phyloP scores from a whole-genome alignment of 768 basidiomycete species.

The Tephrocybe sp. region DNA sequence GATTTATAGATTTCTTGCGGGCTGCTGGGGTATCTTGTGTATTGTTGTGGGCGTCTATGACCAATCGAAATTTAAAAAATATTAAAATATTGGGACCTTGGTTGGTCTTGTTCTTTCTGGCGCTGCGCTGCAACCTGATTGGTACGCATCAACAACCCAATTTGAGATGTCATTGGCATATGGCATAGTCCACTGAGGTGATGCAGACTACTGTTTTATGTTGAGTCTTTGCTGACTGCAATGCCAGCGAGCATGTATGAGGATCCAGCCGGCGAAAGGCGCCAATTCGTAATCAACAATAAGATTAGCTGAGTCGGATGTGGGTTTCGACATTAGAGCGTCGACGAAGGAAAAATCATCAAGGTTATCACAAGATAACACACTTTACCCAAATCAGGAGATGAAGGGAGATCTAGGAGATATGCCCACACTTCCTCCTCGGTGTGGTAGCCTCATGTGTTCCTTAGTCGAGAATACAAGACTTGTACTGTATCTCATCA shows the following conservation, averaged over 20 bases:
- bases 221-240: too few relatives aligned
- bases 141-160: background rate
- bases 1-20: background rate
- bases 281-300: too few relatives aligned
- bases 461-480: slow-evolving; percentile 4
- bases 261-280: too few relatives aligned
- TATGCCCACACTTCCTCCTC: background rate
- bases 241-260: too few relatives aligned
- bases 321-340: background rate
- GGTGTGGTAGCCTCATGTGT: slow-evolving; percentile 12
- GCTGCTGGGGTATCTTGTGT: background rate
- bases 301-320: background rate
- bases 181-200: background rate
- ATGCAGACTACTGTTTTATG: background rate
- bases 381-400: too few relatives aligned
- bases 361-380: background rate
- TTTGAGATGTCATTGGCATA: background rate
- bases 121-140: background rate
- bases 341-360: slow-evolving; percentile 1
- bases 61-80: background rate
- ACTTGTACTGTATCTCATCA: background rate
- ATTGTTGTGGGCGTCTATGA: slow-evolving; percentile 8
- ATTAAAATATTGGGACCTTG: background rate
- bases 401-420: background rate
- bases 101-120: slow-evolving; percentile 2